Base-by-base conservation (phyloP, 106 monocot genomes). In the Triglochin maritima region DNA sequence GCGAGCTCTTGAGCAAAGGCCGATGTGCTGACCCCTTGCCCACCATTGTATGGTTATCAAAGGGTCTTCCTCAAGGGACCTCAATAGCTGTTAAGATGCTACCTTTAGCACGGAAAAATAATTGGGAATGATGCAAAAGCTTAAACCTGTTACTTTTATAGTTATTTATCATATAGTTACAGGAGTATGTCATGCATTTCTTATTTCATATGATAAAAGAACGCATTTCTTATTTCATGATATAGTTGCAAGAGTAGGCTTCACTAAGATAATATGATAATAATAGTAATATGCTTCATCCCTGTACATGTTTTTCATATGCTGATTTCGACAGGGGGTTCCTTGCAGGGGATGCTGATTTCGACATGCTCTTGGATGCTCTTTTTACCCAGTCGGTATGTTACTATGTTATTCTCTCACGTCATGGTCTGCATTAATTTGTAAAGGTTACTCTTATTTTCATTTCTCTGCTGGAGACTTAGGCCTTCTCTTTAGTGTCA, bases 311-410 rank as follows among this genome's bases (percentile, higher is more conserved):
- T 29, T 29, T 29, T 29, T 16, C n/a, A 2, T 64, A 13, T 64
- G 11, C 4, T 44, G 17, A 59, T 59, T 9, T 61, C 44, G 42
- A 61, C 12, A 48, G 64, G 13, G 15, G 48, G 52, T 45, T 73
- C 29, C 49, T 69, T 76, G 41, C 69, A 90, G 86, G 81, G 71
- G 81, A 77, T 66, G 56, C 12, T 53, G 81, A 90, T 80, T 68
- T 67, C 17, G 74, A 86, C 17, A 12, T 79, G 60, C 64, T 90
- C 69, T 58, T 90, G 69, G 86, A 90, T n/a, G 58, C 74, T 67
- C 81, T 90, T 17, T 72, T 90, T 69, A 69, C 74, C 50, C 69
- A 72, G 44, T 81, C 81, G 60, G 90, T 90, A 81, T 83, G 90
- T 81, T 51, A 63, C 50, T 60, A 29, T 29, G 29, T 17, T 60